Conservation (phyloP, 768 basidiomycete species). For the Calocybe cyanea region DNA sequence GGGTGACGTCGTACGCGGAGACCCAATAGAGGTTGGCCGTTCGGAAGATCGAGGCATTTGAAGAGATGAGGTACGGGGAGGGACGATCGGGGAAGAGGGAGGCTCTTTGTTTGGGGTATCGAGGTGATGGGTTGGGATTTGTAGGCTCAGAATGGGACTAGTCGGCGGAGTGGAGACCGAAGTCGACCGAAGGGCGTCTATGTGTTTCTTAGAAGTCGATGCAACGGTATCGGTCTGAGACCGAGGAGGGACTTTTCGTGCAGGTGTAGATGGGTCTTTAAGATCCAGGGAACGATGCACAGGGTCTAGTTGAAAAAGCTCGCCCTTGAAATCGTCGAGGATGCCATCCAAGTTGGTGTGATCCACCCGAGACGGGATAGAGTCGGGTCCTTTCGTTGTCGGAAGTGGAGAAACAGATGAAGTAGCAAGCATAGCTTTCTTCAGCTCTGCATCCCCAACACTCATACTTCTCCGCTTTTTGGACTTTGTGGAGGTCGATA, state of each 20-base stretch:
- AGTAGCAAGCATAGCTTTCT: conserved; percentile 36
- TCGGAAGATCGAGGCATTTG: conserved; percentile 31
- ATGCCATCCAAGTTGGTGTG: conserved; percentile 54
- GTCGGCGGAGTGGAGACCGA: conserved; percentile 12
- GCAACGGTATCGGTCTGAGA: conserved; percentile 31
- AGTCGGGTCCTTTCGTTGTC: conserved; percentile 22
- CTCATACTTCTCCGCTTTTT: conserved; percentile 71
- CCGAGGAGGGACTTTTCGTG: conserved; percentile 37
- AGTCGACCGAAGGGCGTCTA: conserved; percentile 13
- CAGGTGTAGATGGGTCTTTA: conserved; percentile 59
- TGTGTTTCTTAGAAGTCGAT: conserved; percentile 20
- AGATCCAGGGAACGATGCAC: conserved; percentile 54
- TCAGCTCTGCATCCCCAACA: conserved; percentile 59
- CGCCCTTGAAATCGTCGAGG: conserved; percentile 69
- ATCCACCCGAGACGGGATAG: conserved; percentile 22
- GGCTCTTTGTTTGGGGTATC: conserved; percentile 19
- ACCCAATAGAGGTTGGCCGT: conserved; percentile 20
- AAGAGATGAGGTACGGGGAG: conserved; percentile 50
- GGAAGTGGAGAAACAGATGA: conserved; percentile 35
- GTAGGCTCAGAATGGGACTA: conserved; percentile 27
- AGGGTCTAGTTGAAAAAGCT: conserved; percentile 64
- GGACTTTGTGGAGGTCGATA: conserved; percentile 20
- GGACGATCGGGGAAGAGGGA: conserved; percentile 36
- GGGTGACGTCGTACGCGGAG: conserved; percentile 29
- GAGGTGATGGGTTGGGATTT: conserved; percentile 22